Evolutionary conservation across 129 eudicot species (phyloP).

Genomic region (Cynara cardunculus): DNA sequence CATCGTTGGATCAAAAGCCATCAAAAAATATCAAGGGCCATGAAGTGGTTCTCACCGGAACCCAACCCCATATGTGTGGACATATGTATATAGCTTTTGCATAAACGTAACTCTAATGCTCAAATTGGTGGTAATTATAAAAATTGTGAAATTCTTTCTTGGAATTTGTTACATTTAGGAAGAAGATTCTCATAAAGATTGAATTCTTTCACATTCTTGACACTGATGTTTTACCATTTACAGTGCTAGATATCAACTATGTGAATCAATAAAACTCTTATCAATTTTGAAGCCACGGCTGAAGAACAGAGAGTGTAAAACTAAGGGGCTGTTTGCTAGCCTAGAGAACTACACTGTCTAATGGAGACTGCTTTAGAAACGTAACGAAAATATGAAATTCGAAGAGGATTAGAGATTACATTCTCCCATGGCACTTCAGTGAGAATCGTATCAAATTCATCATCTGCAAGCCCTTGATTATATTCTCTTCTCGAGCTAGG

Average conservation of each 20-base stretch:
- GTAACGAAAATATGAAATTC: neutral
- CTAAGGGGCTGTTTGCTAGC: neutral
- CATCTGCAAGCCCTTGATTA: conserved; percentile 65
- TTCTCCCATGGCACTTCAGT: conserved; percentile 85
- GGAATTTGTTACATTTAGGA: neutral
- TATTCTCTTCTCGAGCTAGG: conserved; percentile 74
- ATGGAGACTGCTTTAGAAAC: neutral
- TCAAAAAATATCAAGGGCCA: neutral
- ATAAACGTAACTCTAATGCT: neutral
- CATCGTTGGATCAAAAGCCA: neutral
- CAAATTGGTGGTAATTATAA: neutral
- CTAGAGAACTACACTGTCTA: neutral
- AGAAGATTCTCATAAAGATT: neutral
- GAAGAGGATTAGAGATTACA: conserved; percentile 30
- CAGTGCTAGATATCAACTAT: neutral
- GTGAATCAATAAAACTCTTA: neutral
- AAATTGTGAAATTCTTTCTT: neutral
- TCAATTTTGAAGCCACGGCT: neutral
- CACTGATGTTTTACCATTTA: neutral
- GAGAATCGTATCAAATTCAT: conserved; percentile 62
- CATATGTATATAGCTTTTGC: neutral
- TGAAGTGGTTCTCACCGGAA: neutral
- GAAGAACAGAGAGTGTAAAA: neutral
- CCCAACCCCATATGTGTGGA: neutral
- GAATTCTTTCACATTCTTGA: neutral